Base-by-base conservation (phyloP, 2,329 filamentous ascomycete genomes). In the Calonectria crousiana region DNA sequence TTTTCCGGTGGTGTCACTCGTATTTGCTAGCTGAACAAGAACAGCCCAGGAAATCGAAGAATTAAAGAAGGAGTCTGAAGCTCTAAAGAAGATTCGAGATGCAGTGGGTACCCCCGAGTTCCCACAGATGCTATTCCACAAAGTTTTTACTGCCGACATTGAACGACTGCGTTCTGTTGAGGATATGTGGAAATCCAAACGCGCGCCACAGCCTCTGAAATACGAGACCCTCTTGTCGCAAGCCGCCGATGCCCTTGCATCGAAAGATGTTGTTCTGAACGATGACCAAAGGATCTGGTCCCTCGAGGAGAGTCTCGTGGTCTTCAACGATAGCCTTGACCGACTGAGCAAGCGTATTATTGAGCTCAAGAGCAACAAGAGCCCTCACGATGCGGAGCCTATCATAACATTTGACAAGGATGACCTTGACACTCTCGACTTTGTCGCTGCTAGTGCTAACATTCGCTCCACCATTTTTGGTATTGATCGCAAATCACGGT, bases 391-490 rank as follows among this genome's bases (percentile, higher is more conserved):
- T 1, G 87, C 90, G 18, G 88, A 90, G 20, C 92, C 94, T 2
- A 90, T 93, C 36, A 93, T 99, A 67, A 92, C 91, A 2, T 99
- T 99, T 81, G 97, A 99, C 88, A 99, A 99, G 86, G 97, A 99
- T 82, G 97, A 99, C 81, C 92, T 93, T 44, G 96, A 98, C 82
- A 98, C 96, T 0, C 89, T 99, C 10, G 96, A 99, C 82, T 98
- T 99, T 83, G 97, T 99, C 9, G 91, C 95, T 1, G 92, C 97
- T 0, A 95, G 94, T 78, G 95, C 96, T 36, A 99, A 99, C 81
- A 91, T 99, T 30, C 92, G 97, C 56, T 97, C 96, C 1, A 89
- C 91, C 30, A 90, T 98, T n/a, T 99, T 99, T 82, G 94, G 93
- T 71, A 98, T 99, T 72, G 94, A 96, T 69, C 87, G 89, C 6